A percentile compares a stretch with the other conserved stretches of the same genome.
Conservation (phyloP, 2,329 filamentous ascomycete genomes). For the Pseudomassariella vexata region DNA sequence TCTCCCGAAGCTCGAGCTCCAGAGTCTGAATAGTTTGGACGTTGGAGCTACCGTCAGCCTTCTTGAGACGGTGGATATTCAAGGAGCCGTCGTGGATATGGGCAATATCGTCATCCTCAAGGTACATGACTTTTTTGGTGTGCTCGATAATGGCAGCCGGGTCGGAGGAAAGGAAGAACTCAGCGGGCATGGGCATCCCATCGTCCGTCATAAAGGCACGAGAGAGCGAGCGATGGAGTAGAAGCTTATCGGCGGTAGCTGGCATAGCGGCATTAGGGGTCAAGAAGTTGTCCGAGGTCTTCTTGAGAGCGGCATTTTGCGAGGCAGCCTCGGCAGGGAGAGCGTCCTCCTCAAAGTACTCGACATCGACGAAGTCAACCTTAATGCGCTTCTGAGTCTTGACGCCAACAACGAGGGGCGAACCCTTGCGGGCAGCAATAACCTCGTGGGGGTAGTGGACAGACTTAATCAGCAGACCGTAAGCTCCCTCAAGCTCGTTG, state of each 20-base stretch:
- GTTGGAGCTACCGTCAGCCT: constrained; percentile 92
- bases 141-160: constrained; percentile 99
- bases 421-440: constrained; percentile 96
- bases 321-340: constrained; percentile 90
- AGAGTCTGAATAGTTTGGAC: constrained; percentile 97
- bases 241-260: constrained; percentile 90
- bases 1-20: constrained; percentile 97
- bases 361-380: constrained; percentile 98
- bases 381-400: constrained; percentile 98
- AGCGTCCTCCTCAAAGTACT: constrained; percentile 83
- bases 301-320: constrained; percentile 95
- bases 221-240: constrained; percentile 96
- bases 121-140: constrained; percentile 99
- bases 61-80: constrained; percentile 96
- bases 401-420: constrained; percentile 93
- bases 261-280: constrained; percentile 61
- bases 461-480: constrained; percentile 94
- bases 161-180: constrained; percentile 98
- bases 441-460: constrained; percentile 98
- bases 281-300: constrained; percentile 64
- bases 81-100: constrained; percentile 98
- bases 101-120: constrained; percentile 98
- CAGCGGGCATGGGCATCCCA: constrained; percentile 93
- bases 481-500: constrained; percentile 95
- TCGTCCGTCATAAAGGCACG: constrained; percentile 98